Base-by-base conservation (phyloP, 2,329 filamentous ascomycete genomes). In the Sclerotiophoma versabilis region DNA sequence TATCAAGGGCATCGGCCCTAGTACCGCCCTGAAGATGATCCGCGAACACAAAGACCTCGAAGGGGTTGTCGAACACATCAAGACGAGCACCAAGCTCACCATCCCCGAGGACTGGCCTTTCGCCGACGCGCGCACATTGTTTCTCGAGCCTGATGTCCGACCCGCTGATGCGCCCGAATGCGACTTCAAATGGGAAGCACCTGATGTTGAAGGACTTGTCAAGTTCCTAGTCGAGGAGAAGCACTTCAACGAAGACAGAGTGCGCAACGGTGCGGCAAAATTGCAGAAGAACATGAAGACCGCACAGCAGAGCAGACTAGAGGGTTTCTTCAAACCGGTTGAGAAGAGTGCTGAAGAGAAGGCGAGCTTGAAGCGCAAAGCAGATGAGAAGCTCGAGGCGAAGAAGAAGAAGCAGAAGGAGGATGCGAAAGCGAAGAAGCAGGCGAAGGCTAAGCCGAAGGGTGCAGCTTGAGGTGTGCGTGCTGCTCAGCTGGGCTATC, bases 21-120 rank as follows among this genome's bases (percentile, higher is more conserved):
- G 87, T 66, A 97, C 95, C 0, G 95, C 95, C 2, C 83, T 98
- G 47, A 96, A 96, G 75, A 82, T 99, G 56, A 97, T 99, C 66
- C 92, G 92, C 63, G 93, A 99, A 69, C 87, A 98, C 77, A 91
- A 91, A 47, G 86, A 84, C 4, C 84, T 99, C 34, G 95, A 99
- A 71, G 90, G 90, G 54, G 88, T 99, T 1, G 87, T 98, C 36
- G 91, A 92, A 58, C 89, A 96, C 63, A 80, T 93, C 70, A 87
- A 86, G 32, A 81, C 86, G 11, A 91, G 91, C 74, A 83, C 87
- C 61, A 96, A 95, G 72, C 54, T 59, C 76, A 84, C 83, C 0
- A 81, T 99, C 11, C 95, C 95, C 0, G 93, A 96, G n/a, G 91
- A 97, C 78, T 99, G 95, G 93, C 95, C 95, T 0, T 99, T 89